These are phyloP conservation scores for Excoecaria cochinchinensis DNA, from an alignment of 345 rosid species.

Conservation along the genomic window DNA sequence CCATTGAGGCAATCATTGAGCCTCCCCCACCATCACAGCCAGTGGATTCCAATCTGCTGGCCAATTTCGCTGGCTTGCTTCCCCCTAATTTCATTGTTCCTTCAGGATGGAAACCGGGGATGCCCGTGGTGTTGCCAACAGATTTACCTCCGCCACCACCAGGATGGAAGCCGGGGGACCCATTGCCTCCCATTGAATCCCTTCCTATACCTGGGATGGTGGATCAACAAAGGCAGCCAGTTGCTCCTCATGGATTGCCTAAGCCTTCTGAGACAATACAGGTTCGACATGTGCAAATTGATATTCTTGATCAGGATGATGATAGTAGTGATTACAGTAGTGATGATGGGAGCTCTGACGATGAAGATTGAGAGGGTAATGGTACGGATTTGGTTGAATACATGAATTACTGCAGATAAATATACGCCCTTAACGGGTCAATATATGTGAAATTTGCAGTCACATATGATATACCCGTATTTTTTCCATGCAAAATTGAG, in stretches of 20 bases:
- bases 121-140: constrained; percentile 79
- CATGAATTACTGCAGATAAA: not conserved
- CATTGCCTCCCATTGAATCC: constrained; percentile 68
- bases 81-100: constrained; percentile 68
- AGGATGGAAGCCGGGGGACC: constrained; percentile 96
- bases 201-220: constrained; percentile 45
- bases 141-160: constrained; percentile 78
- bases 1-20: constrained; percentile 68
- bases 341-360: constrained; percentile 37
- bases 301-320: constrained; percentile 65
- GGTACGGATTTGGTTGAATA: not conserved
- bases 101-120: constrained; percentile 92
- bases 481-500: not conserved
- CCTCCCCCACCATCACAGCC: constrained; percentile 41
- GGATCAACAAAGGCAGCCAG: constrained; percentile 49
- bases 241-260: constrained; percentile 53
- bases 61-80: constrained; percentile 42
- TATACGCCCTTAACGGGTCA: not conserved
- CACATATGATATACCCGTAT: not conserved
- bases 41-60: constrained; percentile 30
- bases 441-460: not conserved
- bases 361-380: constrained; percentile 18
- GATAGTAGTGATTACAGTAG: constrained; percentile 65
- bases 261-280: constrained; percentile 71
- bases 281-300: constrained; percentile 82